Base-by-base conservation (phyloP, 305 asterid genomes). In the Rubia peregrina region DNA sequence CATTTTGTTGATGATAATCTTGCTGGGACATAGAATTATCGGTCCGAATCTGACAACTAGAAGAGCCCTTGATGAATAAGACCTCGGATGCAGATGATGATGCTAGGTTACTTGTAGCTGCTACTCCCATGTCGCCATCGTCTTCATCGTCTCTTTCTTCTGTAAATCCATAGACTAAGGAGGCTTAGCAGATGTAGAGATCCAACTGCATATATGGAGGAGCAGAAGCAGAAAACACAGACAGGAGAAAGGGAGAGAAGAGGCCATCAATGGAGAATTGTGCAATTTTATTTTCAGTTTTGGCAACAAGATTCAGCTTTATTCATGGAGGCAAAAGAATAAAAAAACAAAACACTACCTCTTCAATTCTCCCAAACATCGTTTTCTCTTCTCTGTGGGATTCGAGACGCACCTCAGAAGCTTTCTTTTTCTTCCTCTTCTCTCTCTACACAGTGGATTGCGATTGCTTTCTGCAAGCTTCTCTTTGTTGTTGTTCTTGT, bases 331-430 rank as follows among this genome's bases (percentile, higher is more conserved):
- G 74, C 81, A 78, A 51, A 51, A 51, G 59, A 51, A 51, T 17
- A 51, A 51, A 51, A 51, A 56, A 86, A 85, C 53, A 65, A 65
- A 65, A 65, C 11, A 65, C 53, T 84, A 89, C 95, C 91, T 85
- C 83, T n/a, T 41, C 85, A 78, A 87, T 80, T 81, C 81, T 81
- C 83, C 86, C 86, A 82, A 82, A 84, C 87, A 92, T 90, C 95
- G 86, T 88, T 90, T 86, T 92, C 96, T 92, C 86, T 78, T 79
- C 89, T 64, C 75, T 78, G 77, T 85, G 85, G 81, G 92, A 85
- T 80, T 87, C 69, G 78, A 62, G 73, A 72, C 73, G 60, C 55
- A 17, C 26, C 26, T 24, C 26, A 24, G 33, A 10, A 4, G 81
- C 75, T 74, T 69, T 85, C 83, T 81, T 56, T 33, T 16, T 61